These are phyloP conservation scores for Pythium vanterpoolii DNA, from an alignment of 352 stramenopile species.

Conservation along the genomic window DNA sequence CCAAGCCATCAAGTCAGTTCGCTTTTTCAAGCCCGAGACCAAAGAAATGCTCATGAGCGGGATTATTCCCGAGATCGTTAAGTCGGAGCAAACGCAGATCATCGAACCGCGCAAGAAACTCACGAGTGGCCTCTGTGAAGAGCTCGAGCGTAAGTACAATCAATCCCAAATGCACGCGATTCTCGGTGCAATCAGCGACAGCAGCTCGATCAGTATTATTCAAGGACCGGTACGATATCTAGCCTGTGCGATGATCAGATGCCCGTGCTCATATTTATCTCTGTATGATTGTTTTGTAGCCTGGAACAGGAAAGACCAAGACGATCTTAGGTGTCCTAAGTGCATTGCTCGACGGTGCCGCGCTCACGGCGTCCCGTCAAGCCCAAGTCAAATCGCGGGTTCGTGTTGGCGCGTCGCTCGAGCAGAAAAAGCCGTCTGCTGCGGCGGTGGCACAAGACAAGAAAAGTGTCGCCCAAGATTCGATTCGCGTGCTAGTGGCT, in stretches of 20 bases:
- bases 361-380: slow-evolving; percentile 43
- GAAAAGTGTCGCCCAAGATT: slow-evolving; percentile 52
- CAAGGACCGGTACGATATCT: slow-evolving; percentile 69
- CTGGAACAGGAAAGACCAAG: slow-evolving; percentile 81
- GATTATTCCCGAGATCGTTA: slow-evolving; percentile 27
- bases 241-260: background rate
- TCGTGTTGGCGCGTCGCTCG: slow-evolving; percentile 64
- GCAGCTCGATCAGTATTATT: slow-evolving; percentile 64
- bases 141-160: slow-evolving; percentile 70
- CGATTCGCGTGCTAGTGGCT: slow-evolving; percentile 71
- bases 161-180: slow-evolving; percentile 70
- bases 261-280: background rate
- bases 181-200: slow-evolving; percentile 53
- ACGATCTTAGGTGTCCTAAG: slow-evolving; percentile 75
- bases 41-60: slow-evolving; percentile 50
- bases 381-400: slow-evolving; percentile 58
- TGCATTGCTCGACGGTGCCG: slow-evolving; percentile 68
- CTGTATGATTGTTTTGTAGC: slow-evolving; percentile 27
- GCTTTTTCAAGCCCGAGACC: slow-evolving; percentile 47
- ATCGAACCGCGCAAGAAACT: slow-evolving; percentile 28
- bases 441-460: slow-evolving; percentile 27
- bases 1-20: slow-evolving; percentile 66
- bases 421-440: slow-evolving; percentile 22
- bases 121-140: slow-evolving; percentile 38
- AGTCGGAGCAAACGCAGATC: slow-evolving; percentile 17